phyloP scores from a whole-genome alignment of 106 monocot species.

The Cymbidium sinense region DNA sequence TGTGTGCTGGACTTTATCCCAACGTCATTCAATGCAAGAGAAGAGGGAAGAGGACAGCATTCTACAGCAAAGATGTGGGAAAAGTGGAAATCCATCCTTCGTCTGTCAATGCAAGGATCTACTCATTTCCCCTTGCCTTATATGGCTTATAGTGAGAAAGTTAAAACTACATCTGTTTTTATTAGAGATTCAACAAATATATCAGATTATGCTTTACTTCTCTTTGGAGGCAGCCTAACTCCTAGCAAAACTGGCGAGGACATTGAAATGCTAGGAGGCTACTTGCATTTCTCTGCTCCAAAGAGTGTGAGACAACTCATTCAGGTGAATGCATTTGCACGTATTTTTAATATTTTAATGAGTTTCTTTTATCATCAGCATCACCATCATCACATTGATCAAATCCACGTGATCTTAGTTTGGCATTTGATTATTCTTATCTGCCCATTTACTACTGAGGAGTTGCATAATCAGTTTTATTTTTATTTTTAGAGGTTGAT shows the following conservation, averaged over 20 bases:
- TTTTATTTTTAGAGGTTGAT: too few species aligned
- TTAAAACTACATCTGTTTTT: conserved; percentile 80
- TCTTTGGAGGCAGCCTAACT: conserved; percentile 70
- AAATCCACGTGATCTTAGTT: too few species aligned
- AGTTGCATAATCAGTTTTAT: too few species aligned
- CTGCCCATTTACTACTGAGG: too few species aligned
- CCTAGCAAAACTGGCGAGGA: conserved; percentile 73
- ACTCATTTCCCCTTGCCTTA: conserved; percentile 80
- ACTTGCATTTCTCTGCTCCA: conserved; percentile 90
- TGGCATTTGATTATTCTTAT: too few species aligned
- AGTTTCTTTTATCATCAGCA: not conserved
- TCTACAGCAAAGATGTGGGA: conserved; percentile 96
- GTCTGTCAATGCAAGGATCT: conserved; percentile 84
- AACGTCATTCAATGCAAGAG: conserved; percentile 96
- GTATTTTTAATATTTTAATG: not conserved
- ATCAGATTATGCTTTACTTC: conserved; percentile 89
- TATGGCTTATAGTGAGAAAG: conserved; percentile 94
- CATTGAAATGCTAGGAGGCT: conserved; percentile 93
- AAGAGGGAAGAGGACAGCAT: conserved; percentile 89
- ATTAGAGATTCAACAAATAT: conserved; percentile 94
- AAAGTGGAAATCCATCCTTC: conserved; percentile 98
- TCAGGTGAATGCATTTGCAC: conserved; percentile 35
- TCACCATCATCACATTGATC: too few species aligned
- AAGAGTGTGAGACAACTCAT: conserved; percentile 78
- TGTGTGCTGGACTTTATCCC: conserved; percentile 93